Base-by-base conservation (phyloP, 805 yeast genomes). In the Martiniozyma abietophila region DNA sequence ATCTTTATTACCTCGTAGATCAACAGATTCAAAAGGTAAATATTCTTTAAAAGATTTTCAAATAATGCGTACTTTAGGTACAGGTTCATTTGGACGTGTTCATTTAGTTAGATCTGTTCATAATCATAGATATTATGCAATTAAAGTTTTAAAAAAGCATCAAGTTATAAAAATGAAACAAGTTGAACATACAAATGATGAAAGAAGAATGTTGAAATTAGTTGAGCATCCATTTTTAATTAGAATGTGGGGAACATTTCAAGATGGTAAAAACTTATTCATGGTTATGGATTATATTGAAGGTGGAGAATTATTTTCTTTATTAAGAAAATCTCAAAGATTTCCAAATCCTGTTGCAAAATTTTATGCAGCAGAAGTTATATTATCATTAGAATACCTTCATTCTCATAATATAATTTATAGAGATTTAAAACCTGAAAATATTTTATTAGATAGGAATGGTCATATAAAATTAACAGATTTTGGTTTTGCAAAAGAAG, bases 181-280 rank as follows among this genome's bases (percentile, higher is more conserved):
- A 49, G 76, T 73, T 16, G 79, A 73, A 49, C 79, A 73, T 49
- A 72, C 79, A 14, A 73, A 73, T 46, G 79, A 73, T 48, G 79
- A 73, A 53, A 55, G 79, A 37, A 56, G 77, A 44, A 73, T 73
- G 72, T 56, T 73, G 25, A 69, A 67, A 41, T 57, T 71, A 35
- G 73, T 72, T 9, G 74, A 72, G 43, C 79, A 73, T 46, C 79
- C 79, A 6, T 73, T 72, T 42, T 59, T 73, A 43, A 72, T 71
- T 41, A 51, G 78, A 37, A 71, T 73, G 77, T 73, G 79, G 79
- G 79, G 79, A n/a, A 73, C 78, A 5, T 73, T 67, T 47, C 78
- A 72, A 50, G 79, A 73, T 46, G 59, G 71, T 25, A 64, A 62
- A 44, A 70, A 70, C 44, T 54, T 73, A 37, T 73, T 72, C 42